Evolutionary conservation across 768 basidiomycete genomes (phyloP).

Genomic region (Hygrocybe punicea): DNA sequence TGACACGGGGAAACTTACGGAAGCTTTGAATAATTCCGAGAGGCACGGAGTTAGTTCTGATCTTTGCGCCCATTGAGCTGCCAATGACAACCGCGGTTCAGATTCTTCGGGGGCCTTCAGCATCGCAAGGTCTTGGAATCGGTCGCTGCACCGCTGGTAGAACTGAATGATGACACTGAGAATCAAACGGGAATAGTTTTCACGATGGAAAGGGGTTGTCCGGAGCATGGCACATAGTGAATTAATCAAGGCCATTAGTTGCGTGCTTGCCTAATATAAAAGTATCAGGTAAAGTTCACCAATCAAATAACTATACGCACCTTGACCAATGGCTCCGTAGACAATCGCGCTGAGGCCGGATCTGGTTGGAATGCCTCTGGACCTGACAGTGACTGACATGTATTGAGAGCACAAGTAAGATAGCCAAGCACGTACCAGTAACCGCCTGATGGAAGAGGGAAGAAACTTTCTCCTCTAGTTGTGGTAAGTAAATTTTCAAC

Average conservation of each 20-base stretch:
- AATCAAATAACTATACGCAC: conserved; percentile 37
- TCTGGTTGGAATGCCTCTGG: conserved; percentile 88
- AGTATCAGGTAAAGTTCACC: neutral
- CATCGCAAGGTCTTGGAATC: conserved; percentile 73
- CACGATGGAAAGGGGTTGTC: conserved; percentile 89
- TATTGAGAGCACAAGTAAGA: conserved; percentile 1
- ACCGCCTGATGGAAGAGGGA: conserved; percentile 83
- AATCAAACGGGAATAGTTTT: conserved; percentile 92
- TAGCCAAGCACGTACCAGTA: conserved; percentile 47
- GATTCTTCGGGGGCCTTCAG: conserved; percentile 28
- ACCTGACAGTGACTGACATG: conserved; percentile 39
- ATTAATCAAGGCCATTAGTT: conserved; percentile 85
- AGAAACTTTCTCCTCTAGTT: conserved; percentile 91
- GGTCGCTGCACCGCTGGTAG: conserved; percentile 88
- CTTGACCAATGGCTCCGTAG: conserved; percentile 73
- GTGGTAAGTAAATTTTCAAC: conserved; percentile 86
- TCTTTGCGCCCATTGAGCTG: conserved; percentile 81
- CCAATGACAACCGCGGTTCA: conserved; percentile 50
- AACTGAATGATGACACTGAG: conserved; percentile 93
- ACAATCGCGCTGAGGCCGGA: conserved; percentile 58
- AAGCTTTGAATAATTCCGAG: conserved; percentile 54
- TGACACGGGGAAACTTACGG: conserved; percentile 41
- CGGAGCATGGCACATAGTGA: conserved; percentile 89
- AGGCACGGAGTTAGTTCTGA: conserved; percentile 75
- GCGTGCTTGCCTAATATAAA: conserved; percentile 63